Conservation (phyloP, 1,284 basidiomycete genomes). For the Cutaneotrichosporon arboriforme region DNA sequence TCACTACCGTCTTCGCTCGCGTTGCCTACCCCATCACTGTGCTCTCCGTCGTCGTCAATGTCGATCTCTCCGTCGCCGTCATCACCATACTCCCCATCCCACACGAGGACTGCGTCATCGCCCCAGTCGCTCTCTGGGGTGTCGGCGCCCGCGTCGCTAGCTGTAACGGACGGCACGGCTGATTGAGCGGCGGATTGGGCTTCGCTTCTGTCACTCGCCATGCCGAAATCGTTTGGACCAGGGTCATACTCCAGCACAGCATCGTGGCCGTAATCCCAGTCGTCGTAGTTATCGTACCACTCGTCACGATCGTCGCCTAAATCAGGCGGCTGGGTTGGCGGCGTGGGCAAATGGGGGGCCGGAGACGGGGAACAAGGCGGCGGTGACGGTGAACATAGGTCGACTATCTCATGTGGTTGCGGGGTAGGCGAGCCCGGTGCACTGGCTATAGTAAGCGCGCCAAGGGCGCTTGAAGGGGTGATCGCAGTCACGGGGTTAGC, state of each 20-base stretch:
- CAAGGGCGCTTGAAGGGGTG: constrained; percentile 8
- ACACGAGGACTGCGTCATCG: constrained; percentile 25
- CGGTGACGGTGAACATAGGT: constrained; percentile 3
- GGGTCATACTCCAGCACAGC: neutral
- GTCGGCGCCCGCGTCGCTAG: neutral
- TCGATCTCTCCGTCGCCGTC: constrained; percentile 18
- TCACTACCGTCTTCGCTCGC: neutral
- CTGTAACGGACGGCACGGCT: neutral
- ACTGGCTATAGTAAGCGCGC: constrained; percentile 1
- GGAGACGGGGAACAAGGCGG: neutral
- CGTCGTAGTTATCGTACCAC: neutral
- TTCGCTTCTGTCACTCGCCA: too few relatives aligned
- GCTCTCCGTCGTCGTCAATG: neutral
- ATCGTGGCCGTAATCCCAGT: neutral
- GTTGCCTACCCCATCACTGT: neutral
- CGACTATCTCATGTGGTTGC: neutral
- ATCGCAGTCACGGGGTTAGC: neutral
- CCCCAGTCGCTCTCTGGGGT: constrained; percentile 9
- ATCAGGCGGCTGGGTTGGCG: too few relatives aligned
- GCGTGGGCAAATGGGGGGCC: too few relatives aligned
- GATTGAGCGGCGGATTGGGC: neutral
- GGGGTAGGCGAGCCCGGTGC: neutral
- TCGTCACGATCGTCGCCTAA: too few relatives aligned
- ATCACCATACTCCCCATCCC: constrained; percentile 10
- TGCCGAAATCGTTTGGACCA: too few relatives aligned